These are phyloP conservation scores for Erysimum cheiranthoides DNA, from an alignment of 345 rosid genomes.

Conservation along the genomic window DNA sequence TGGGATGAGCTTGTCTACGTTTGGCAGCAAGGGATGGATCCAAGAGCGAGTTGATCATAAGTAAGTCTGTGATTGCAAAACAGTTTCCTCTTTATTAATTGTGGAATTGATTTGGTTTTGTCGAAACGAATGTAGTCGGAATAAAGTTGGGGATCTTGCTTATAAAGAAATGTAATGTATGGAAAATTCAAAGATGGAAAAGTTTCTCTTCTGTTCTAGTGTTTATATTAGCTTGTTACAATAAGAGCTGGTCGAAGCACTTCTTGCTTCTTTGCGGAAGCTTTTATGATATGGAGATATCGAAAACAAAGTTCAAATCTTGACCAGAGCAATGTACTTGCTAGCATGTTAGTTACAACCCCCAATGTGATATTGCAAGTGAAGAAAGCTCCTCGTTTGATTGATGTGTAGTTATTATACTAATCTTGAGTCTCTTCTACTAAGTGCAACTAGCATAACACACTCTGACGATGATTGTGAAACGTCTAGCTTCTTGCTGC, in stretches of 20 bases:
- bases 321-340: conserved; percentile 6
- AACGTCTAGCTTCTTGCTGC: neutral
- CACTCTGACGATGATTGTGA: neutral
- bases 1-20: conserved; percentile 95
- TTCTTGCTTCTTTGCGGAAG: neutral
- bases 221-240: conserved; percentile 4
- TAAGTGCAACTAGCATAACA: neutral
- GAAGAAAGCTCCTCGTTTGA: neutral
- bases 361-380: neutral
- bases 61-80: conserved; percentile 26
- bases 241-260: neutral
- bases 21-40: conserved; percentile 96
- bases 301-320: conserved; percentile 11
- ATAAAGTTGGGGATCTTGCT: conserved; percentile 32
- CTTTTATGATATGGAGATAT: conserved; percentile 7
- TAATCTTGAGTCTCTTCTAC: conserved; percentile 1
- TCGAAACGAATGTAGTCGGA: neutral
- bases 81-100: conserved; percentile 21
- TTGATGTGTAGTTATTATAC: conserved; percentile 4
- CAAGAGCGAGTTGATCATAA: conserved; percentile 62
- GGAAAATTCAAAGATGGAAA: neutral
- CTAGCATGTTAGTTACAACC: neutral
- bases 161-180: conserved; percentile 5
- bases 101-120: conserved; percentile 28
- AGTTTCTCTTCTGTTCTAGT: conserved; percentile 4